Evolutionary conservation across 78 protist species (phyloP).

Genomic region (Planoprotostelium fungivorum): DNA sequence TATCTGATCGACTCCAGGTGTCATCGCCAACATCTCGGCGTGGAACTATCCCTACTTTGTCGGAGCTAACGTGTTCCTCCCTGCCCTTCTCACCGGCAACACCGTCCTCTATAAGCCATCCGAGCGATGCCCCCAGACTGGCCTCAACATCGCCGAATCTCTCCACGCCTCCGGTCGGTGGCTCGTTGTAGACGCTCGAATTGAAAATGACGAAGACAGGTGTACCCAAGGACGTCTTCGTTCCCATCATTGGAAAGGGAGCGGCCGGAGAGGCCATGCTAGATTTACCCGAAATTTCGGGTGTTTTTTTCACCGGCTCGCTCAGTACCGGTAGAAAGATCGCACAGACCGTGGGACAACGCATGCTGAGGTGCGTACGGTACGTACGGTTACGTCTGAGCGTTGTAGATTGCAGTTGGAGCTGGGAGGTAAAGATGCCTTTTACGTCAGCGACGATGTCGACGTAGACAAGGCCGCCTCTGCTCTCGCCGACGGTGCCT

Average conservation of each 20-base stretch:
- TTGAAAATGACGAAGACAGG: too few relatives aligned
- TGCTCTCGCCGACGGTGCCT: slow-evolving; percentile 57
- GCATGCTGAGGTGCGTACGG: slow-evolving; percentile 21
- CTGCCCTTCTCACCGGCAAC: slow-evolving; percentile 55
- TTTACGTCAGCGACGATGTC: slow-evolving; percentile 40
- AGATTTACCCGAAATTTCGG: slow-evolving; percentile 26
- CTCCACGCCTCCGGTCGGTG: slow-evolving; percentile 34
- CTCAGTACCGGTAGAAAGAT: slow-evolving; percentile 32
- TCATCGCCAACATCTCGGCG: slow-evolving; percentile 54
- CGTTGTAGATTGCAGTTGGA: slow-evolving; percentile 24
- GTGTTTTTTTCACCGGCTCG: slow-evolving; percentile 54
- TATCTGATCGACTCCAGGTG: slow-evolving; percentile 3
- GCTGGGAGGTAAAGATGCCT: slow-evolving; percentile 54
- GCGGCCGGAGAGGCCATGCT: slow-evolving; percentile 30
- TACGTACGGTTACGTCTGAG: background rate
- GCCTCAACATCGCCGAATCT: slow-evolving; percentile 28
- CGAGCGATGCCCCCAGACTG: slow-evolving; percentile 29
- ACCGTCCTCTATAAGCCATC: slow-evolving; percentile 58
- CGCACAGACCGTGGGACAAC: slow-evolving; percentile 22
- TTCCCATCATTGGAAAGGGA: slow-evolving; percentile 31
- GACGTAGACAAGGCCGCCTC: slow-evolving; percentile 15
- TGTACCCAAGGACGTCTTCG: slow-evolving; percentile 40
- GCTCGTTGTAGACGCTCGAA: too few relatives aligned
- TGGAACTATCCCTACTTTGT: slow-evolving; percentile 63
- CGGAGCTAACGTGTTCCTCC: slow-evolving; percentile 45